phyloP scores from a whole-genome alignment of 2,329 filamentous ascomycete genomes.

The Helotiales sp. region DNA sequence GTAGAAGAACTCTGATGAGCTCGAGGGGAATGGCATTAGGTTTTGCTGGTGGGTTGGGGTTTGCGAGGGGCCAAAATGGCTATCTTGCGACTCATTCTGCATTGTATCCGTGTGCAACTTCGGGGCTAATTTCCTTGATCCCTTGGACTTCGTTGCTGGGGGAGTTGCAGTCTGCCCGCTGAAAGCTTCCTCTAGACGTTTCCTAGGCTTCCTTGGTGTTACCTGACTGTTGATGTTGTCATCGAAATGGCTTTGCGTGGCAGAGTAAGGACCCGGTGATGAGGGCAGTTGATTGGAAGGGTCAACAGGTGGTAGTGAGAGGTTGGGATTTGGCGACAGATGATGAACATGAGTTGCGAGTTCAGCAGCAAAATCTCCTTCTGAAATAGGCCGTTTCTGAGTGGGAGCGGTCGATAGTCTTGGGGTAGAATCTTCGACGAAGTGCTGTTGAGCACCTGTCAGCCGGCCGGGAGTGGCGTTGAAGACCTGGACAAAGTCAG shows the following conservation, averaged over 20 bases:
- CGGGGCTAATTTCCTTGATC: constrained; percentile 58
- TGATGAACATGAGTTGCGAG: constrained; percentile 67
- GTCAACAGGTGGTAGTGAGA: constrained; percentile 64
- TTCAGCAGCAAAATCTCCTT: constrained; percentile 54
- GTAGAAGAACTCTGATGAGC: constrained; percentile 63
- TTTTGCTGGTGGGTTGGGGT: constrained; percentile 49
- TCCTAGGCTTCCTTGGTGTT: constrained; percentile 49
- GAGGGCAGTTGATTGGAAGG: constrained; percentile 62
- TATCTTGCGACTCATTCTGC: constrained; percentile 39
- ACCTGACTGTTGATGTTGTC: constrained; percentile 40
- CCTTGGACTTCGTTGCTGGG: constrained; percentile 62
- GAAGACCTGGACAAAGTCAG: constrained; percentile 47
- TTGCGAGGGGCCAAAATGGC: constrained; percentile 37
- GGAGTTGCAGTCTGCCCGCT: constrained; percentile 61
- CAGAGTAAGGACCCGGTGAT: constrained; percentile 53
- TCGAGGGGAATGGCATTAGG: constrained; percentile 54
- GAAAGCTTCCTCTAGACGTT: constrained; percentile 40
- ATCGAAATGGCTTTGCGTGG: constrained; percentile 36
- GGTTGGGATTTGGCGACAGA: constrained; percentile 57
- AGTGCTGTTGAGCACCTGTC: constrained; percentile 40
- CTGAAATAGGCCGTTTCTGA: constrained; percentile 53
- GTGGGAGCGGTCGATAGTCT: constrained; percentile 26
- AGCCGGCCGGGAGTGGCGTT: constrained; percentile 66
- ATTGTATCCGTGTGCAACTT: constrained; percentile 39
- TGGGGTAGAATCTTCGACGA: constrained; percentile 38